These are phyloP conservation scores for Colletotrichum australisinense DNA, from an alignment of 2,329 filamentous ascomycete species.

Conservation along the genomic window DNA sequence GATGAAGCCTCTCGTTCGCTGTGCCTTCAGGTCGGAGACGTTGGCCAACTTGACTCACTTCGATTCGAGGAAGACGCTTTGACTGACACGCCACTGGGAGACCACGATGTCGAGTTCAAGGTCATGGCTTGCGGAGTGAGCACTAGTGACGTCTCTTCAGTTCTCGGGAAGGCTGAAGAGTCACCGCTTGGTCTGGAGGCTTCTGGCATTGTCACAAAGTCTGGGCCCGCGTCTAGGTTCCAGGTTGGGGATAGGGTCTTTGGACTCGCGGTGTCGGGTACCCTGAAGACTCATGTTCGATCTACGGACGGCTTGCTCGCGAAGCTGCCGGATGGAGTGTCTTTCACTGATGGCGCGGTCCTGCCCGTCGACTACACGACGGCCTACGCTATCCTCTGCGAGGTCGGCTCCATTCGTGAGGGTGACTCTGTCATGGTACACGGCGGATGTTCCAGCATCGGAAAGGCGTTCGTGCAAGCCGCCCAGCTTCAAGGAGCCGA, in stretches of 20 bases:
- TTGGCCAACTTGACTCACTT: slow-evolving; percentile 40
- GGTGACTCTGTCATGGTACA: slow-evolving; percentile 50
- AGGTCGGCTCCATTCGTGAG: slow-evolving; percentile 41
- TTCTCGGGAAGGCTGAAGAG: slow-evolving; percentile 37
- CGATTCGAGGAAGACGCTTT: slow-evolving; percentile 41
- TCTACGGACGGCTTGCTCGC: slow-evolving; percentile 39
- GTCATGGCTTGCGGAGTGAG: slow-evolving; percentile 56
- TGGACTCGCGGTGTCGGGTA: slow-evolving; percentile 35
- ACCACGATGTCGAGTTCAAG: slow-evolving; percentile 53
- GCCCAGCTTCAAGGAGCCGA: slow-evolving; percentile 44
- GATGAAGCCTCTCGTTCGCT: slow-evolving; percentile 2
- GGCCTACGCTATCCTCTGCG: slow-evolving; percentile 44
- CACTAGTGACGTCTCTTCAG: slow-evolving; percentile 55
- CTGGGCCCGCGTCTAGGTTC: slow-evolving; percentile 44
- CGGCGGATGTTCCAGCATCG: slow-evolving; percentile 47
- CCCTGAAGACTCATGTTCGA: slow-evolving; percentile 39
- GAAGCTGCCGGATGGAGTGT: slow-evolving; percentile 50
- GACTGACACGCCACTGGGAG: slow-evolving; percentile 41
- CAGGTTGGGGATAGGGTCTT: slow-evolving; percentile 45
- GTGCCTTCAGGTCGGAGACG: slow-evolving; percentile 48
- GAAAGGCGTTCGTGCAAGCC: slow-evolving; percentile 48
- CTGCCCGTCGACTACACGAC: slow-evolving; percentile 44
- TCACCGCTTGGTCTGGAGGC: slow-evolving; percentile 43
- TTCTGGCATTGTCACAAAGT: slow-evolving; percentile 46
- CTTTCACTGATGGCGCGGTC: slow-evolving; percentile 50